Evolutionary conservation across 176 grass and related monocot genomes (phyloP).

Genomic region (Carex myosuroides): DNA sequence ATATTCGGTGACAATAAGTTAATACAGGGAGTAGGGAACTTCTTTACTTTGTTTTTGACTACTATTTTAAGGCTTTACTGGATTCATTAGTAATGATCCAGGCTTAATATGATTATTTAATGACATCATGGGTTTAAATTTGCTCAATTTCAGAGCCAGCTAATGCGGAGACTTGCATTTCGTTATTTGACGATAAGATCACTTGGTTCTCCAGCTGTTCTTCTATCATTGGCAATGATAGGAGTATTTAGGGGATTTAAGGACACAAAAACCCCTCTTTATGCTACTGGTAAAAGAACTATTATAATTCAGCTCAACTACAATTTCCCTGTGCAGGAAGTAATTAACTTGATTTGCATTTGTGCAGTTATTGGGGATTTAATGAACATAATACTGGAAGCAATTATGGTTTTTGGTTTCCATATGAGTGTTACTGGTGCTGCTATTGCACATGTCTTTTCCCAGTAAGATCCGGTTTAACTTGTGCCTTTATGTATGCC

Average conservation of each 20-base stretch:
- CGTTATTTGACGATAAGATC: slow-evolving; percentile 78
- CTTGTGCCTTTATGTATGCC: background rate
- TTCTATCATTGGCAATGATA: slow-evolving; percentile 79
- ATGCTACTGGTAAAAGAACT: slow-evolving; percentile 65
- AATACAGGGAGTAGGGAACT: background rate
- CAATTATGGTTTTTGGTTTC: slow-evolving; percentile 88
- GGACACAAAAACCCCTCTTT: slow-evolving; percentile 88
- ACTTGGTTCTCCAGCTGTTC: slow-evolving; percentile 85
- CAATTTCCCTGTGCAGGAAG: background rate
- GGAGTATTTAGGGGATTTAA: slow-evolving; percentile 87
- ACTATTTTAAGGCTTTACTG: background rate
- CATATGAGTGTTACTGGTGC: slow-evolving; percentile 88
- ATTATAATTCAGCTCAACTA: background rate
- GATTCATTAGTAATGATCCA: background rate
- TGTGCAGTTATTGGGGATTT: slow-evolving; percentile 70
- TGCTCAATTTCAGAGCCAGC: slow-evolving; percentile 44
- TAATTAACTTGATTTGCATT: slow-evolving; percentile 4
- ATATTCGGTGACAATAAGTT: background rate
- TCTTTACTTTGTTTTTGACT: background rate
- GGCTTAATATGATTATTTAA: background rate
- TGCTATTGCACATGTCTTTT: slow-evolving; percentile 78
- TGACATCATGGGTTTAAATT: background rate
- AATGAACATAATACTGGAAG: slow-evolving; percentile 79
- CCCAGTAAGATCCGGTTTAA: slow-evolving; percentile 58
- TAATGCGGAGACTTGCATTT: slow-evolving; percentile 64